Conservation (phyloP, 192 early-diverging fungal species). For the Coemansia reversa region DNA sequence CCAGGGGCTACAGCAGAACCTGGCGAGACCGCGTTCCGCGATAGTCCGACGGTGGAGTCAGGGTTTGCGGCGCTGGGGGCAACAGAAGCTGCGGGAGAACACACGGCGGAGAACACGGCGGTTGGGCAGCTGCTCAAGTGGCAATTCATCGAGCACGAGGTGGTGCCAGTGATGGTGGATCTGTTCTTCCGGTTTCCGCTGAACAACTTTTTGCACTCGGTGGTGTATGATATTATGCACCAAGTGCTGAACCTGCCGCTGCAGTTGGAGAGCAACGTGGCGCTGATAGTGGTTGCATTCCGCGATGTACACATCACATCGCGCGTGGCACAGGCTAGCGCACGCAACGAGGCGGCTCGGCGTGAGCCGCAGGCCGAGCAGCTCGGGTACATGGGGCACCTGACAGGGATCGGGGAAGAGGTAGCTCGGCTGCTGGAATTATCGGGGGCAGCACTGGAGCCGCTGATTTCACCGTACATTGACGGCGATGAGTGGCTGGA, state of each 20-base stretch:
- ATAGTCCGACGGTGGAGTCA: slow-evolving; percentile 24
- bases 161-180: slow-evolving; percentile 67
- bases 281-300: slow-evolving; percentile 69
- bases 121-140: slow-evolving; percentile 75
- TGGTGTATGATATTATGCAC: slow-evolving; percentile 98
- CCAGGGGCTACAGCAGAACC: neutral
- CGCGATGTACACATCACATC: slow-evolving; percentile 82
- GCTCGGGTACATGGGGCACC: slow-evolving; percentile 97
- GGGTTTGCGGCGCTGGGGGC: neutral
- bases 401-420: slow-evolving; percentile 97
- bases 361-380: slow-evolving; percentile 85
- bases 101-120: slow-evolving; percentile 36
- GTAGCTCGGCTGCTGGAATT: slow-evolving; percentile 87
- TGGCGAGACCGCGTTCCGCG: neutral
- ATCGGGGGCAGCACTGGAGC: slow-evolving; percentile 43
- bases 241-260: slow-evolving; percentile 95
- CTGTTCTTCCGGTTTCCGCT: slow-evolving; percentile 93
- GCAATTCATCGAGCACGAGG: slow-evolving; percentile 64
- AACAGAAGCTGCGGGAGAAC: slow-evolving; percentile 14
- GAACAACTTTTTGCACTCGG: slow-evolving; percentile 99
- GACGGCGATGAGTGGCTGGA: slow-evolving; percentile 55
- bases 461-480: slow-evolving; percentile 45
- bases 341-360: slow-evolving; percentile 76
- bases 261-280: slow-evolving; percentile 60
- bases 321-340: slow-evolving; percentile 82